A percentile compares a stretch with the other conserved stretches of the same genome.
Evolutionary conservation across 1,284 basidiomycete species (phyloP).

Genomic region (Tremellales sp.): DNA sequence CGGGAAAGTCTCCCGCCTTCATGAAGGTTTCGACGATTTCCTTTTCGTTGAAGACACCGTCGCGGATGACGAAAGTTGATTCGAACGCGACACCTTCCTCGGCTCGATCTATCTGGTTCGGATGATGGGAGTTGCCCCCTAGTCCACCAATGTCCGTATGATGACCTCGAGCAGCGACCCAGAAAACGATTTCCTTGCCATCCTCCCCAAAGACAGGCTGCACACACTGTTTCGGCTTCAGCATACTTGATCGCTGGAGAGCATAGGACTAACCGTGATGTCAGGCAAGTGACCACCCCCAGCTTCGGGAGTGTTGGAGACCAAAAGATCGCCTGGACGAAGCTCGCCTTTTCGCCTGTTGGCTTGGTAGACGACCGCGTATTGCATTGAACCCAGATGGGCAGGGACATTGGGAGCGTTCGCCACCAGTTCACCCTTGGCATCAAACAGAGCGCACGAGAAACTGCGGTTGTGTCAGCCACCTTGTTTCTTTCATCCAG

Average conservation of each 20-base stretch:
- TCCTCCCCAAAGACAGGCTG: constrained; percentile 40
- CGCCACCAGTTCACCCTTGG: constrained; percentile 12
- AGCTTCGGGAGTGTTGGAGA: constrained; percentile 49
- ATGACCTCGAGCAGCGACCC: constrained; percentile 38
- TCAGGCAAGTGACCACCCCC: constrained; percentile 49
- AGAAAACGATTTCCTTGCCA: constrained; percentile 43
- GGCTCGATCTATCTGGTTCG: constrained; percentile 34
- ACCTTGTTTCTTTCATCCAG: neutral
- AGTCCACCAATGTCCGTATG: constrained; percentile 44
- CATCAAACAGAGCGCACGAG: neutral
- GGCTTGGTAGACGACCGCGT: constrained; percentile 47
- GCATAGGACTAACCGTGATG: constrained; percentile 30
- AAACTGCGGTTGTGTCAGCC: constrained; percentile 1
- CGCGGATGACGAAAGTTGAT: constrained; percentile 15
- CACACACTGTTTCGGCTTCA: constrained; percentile 23
- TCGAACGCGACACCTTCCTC: constrained; percentile 45
- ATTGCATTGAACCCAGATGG: constrained; percentile 45
- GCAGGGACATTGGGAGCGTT: constrained; percentile 47
- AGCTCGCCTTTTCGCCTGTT: constrained; percentile 27
- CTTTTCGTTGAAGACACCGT: constrained; percentile 15
- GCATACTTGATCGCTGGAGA: neutral
- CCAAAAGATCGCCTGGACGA: constrained; percentile 45
- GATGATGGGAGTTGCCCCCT: constrained; percentile 43
- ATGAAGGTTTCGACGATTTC: constrained; percentile 12
- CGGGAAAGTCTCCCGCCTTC: constrained; percentile 9